Evolutionary conservation across 805 yeast genomes (phyloP), one percentile per base, ranked within the genome.

Genomic region (Ogataea angusta): DNA sequence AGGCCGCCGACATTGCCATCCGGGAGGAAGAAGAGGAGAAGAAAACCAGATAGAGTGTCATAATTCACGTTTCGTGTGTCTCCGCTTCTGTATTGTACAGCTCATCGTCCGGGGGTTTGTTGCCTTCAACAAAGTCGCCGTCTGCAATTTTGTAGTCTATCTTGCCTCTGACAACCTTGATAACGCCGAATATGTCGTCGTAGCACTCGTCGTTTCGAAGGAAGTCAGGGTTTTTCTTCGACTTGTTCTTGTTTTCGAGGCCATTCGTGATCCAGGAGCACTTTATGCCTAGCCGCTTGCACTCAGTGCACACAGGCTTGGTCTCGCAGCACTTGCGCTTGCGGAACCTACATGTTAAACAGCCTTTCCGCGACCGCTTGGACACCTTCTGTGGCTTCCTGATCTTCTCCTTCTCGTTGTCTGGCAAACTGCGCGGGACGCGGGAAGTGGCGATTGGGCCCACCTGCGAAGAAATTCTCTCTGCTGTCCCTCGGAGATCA

Each of bases 1-100:
- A 83, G 56, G 87, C 98, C 36, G 86, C 95, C 44, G 96, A 91
- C 59, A 93, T 91, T 63, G 95, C 98, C 10, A 39, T 65, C 14
- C 57, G 66, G 36, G 57, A 56, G 32, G 59, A 53, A 12, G 39
- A 26, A 9, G 42, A 30, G 14, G 47, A 43, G 30, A 47, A 47
- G 31, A 46, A 46, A 34, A 38, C 36, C 29, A 41, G 34, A 38
- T 45, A 41, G 36, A 19, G 15, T 9, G 14, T 17, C 6, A 15
- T 23, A 28, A 21, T 16, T 40, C 33, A 40, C 12, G 31, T 35
- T 31, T 26, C 30, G 29, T 28, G 29, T 18, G 26, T 22, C 14
- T 13, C 31, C 26, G 24, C 31, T 22, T 38, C 32, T 14, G 36
- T 19, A 19, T 10, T 15, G 36, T 25, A 31, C 12, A 38, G 22